Evolutionary conservation across 257 asterid genomes (phyloP).

Genomic region (Thymus mandschuricus): DNA sequence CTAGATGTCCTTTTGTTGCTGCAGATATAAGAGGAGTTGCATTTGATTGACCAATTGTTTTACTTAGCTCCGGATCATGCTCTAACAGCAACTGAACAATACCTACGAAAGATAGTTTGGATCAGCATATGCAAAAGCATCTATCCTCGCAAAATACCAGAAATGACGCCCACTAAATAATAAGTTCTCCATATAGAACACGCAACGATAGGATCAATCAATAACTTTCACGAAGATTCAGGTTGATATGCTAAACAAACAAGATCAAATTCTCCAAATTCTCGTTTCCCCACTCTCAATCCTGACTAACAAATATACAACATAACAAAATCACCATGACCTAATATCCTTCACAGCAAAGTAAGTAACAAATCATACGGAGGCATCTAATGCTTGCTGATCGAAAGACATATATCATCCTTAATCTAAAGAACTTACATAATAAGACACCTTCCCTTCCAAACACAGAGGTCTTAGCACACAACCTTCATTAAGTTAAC

Average conservation of each 20-base stretch:
- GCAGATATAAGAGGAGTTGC: slow-evolving; percentile 85
- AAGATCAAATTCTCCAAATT: background rate
- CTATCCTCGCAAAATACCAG: background rate
- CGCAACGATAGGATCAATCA: background rate
- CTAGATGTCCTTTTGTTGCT: slow-evolving; percentile 70
- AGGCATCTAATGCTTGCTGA: background rate
- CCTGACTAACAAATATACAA: background rate
- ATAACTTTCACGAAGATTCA: background rate
- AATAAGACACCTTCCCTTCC: background rate
- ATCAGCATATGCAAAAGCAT: background rate
- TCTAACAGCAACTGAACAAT: slow-evolving; percentile 72
- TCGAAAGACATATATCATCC: background rate
- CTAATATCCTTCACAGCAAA: background rate
- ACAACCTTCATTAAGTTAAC: background rate
- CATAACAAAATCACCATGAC: background rate
- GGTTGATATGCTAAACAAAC: background rate
- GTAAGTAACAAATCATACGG: background rate
- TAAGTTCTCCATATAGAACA: background rate
- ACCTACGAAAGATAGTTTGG: slow-evolving; percentile 35
- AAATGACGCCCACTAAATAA: background rate
- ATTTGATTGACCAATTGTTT: slow-evolving; percentile 70
- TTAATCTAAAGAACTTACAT: background rate
- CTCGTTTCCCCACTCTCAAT: background rate
- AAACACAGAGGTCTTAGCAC: background rate
- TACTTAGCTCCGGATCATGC: slow-evolving; percentile 66